A percentile compares a stretch with the other conserved stretches of the same genome.
Conservation (phyloP, 208 protist genomes). For the Leishmania amazonensis region DNA sequence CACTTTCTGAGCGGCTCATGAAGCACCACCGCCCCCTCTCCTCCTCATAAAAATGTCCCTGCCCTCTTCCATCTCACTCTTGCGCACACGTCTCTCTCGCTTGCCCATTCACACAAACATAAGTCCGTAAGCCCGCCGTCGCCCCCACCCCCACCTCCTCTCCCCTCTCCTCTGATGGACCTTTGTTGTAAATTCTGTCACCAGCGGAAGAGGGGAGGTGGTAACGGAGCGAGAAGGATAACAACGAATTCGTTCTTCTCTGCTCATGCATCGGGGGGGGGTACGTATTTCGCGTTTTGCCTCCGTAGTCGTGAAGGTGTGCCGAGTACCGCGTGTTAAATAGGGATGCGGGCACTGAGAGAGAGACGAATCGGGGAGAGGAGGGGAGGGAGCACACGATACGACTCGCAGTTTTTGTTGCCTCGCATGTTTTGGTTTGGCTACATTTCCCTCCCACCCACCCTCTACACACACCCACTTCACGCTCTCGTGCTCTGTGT, state of each 20-base stretch:
- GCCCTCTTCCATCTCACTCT: background rate
- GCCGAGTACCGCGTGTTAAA: background rate
- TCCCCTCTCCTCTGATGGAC: background rate
- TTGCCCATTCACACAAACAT: background rate
- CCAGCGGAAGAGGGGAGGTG: background rate
- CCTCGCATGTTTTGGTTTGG: background rate
- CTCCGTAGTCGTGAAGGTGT: background rate
- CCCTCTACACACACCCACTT: too few relatives aligned
- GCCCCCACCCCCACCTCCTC: background rate
- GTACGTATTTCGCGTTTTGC: background rate
- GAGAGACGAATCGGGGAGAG: background rate
- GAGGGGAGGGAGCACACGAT: background rate
- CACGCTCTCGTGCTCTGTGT: background rate
- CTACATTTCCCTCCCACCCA: too few relatives aligned
- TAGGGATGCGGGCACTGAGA: background rate
- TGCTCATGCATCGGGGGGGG: background rate
- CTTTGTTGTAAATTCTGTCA: slow-evolving; percentile 1
- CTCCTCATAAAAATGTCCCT: background rate
- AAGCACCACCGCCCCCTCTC: background rate
- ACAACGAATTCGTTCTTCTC: background rate
- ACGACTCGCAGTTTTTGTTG: background rate
- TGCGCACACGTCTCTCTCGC: background rate
- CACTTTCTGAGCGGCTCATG: background rate
- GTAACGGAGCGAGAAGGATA: background rate
- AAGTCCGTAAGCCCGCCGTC: background rate